A percentile compares a stretch with the other conserved stretches of the same genome.
phyloP scores from a whole-genome alignment of 2,329 filamentous ascomycete genomes.

The Talaromyces atroroseus region DNA sequence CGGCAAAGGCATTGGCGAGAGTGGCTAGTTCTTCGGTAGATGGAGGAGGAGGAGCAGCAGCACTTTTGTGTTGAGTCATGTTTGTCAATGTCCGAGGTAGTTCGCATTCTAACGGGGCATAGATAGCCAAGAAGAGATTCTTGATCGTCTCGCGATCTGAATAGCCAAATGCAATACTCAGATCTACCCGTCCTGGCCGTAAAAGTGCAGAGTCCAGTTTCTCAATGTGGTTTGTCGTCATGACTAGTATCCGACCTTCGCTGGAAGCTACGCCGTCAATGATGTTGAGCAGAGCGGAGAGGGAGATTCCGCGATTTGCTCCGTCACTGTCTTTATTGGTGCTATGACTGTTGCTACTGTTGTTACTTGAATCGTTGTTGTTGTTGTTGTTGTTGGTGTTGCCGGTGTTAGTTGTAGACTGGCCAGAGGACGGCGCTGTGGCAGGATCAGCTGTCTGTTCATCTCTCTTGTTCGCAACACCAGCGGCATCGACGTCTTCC shows the following conservation, averaged over 20 bases:
- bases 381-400: background rate
- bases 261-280: constrained; percentile 65
- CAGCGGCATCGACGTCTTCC: constrained; percentile 71
- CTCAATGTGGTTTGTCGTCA: constrained; percentile 66
- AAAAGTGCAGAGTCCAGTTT: constrained; percentile 60
- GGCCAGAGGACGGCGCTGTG: constrained; percentile 33
- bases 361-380: background rate
- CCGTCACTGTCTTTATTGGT: constrained; percentile 11
- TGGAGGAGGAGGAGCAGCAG: background rate
- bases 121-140: constrained; percentile 38
- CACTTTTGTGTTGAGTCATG: background rate
- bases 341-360: constrained; percentile 11
- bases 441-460: constrained; percentile 16
- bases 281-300: constrained; percentile 64
- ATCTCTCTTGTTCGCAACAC: constrained; percentile 53
- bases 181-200: constrained; percentile 62
- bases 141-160: constrained; percentile 31
- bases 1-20: constrained; percentile 29
- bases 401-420: constrained; percentile 6
- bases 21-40: constrained; percentile 18
- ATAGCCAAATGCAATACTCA: constrained; percentile 54
- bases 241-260: constrained; percentile 66
- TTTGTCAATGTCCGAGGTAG: background rate
- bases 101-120: constrained; percentile 28
- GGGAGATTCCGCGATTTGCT: constrained; percentile 46